A percentile compares a stretch with the other conserved stretches of the same genome.
Conservation (phyloP, 2,329 filamentous ascomycete species). For the Ciborinia camelliae region DNA sequence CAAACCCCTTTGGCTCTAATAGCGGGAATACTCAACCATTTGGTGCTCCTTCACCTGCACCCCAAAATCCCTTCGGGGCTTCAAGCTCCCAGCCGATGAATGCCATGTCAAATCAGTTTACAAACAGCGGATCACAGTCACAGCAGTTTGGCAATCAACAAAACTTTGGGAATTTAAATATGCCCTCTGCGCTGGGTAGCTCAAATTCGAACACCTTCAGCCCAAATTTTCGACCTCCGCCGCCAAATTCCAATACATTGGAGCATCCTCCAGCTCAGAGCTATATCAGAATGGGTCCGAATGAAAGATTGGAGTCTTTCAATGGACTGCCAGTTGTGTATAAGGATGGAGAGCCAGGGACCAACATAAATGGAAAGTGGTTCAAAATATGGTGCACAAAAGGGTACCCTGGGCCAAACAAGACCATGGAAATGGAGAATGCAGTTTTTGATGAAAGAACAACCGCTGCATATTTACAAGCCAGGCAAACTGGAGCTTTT, state of each 20-base stretch:
- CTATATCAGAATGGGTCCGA: constrained; percentile 28
- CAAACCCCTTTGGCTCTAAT: constrained; percentile 16
- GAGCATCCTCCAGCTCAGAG: constrained; percentile 23
- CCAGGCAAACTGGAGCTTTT: constrained; percentile 65
- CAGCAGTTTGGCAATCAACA: background rate
- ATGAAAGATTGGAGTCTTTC: constrained; percentile 51
- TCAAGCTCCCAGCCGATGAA: constrained; percentile 8
- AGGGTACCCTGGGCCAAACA: constrained; percentile 61
- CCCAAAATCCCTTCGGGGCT: constrained; percentile 21
- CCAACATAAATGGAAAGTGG: constrained; percentile 53
- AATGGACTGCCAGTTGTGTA: constrained; percentile 63
- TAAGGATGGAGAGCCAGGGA: constrained; percentile 49
- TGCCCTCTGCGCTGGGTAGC: background rate
- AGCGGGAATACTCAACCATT: constrained; percentile 42
- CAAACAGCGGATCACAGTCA: background rate
- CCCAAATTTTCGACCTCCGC: constrained; percentile 17
- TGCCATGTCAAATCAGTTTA: background rate
- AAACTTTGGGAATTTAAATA: background rate
- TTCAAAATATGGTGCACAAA: constrained; percentile 70
- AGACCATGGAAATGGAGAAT: constrained; percentile 58
- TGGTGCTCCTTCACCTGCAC: constrained; percentile 26
- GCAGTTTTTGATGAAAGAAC: constrained; percentile 58
- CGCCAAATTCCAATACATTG: constrained; percentile 6
- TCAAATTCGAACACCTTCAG: constrained; percentile 12
- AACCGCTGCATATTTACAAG: constrained; percentile 60